These are phyloP conservation scores for Neoconidiobolus thromboides DNA, from an alignment of 371 early-diverging fungal genomes.

Conservation along the genomic window DNA sequence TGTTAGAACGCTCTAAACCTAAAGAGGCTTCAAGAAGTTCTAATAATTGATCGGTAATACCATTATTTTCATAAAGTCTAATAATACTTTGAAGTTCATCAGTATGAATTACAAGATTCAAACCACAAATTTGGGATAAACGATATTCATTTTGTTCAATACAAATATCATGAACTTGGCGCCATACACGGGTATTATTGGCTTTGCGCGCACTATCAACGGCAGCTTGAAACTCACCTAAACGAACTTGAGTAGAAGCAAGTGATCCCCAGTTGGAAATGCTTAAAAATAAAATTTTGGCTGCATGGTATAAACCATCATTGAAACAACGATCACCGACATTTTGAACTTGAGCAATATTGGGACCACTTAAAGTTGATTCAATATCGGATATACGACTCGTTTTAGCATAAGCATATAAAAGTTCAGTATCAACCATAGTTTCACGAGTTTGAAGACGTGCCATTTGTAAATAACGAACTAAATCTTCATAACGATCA, in stretches of 20 bases:
- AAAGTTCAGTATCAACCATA: slow-evolving; percentile 75
- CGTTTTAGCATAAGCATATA: slow-evolving; percentile 88
- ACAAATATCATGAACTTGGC: slow-evolving; percentile 89
- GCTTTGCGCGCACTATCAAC: slow-evolving; percentile 97
- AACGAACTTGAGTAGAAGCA: slow-evolving; percentile 82
- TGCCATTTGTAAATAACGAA: slow-evolving; percentile 83
- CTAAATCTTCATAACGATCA: slow-evolving; percentile 78
- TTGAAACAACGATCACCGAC: slow-evolving; percentile 94
- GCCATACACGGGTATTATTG: slow-evolving; percentile 91
- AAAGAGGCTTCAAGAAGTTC: slow-evolving; percentile 77
- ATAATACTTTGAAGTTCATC: slow-evolving; percentile 85
- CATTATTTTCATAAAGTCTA: slow-evolving; percentile 67
- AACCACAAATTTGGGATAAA: slow-evolving; percentile 92
- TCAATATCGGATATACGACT: slow-evolving; percentile 79
- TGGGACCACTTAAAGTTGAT: slow-evolving; percentile 76
- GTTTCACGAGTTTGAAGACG: slow-evolving; percentile 85
- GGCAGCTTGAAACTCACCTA: slow-evolving; percentile 86
- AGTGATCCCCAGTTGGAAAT: slow-evolving; percentile 93
- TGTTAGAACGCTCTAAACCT: slow-evolving; percentile 91
- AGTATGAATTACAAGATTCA: slow-evolving; percentile 90
- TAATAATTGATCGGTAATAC: slow-evolving; percentile 79
- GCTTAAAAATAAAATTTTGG: slow-evolving; percentile 78
- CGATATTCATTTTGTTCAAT: slow-evolving; percentile 84
- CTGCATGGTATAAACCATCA: slow-evolving; percentile 74
- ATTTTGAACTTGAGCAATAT: slow-evolving; percentile 76